Evolutionary conservation across 768 basidiomycete genomes (phyloP), one percentile per base, ranked within the genome.

Genomic region (Amanita pseudoporphyria): DNA sequence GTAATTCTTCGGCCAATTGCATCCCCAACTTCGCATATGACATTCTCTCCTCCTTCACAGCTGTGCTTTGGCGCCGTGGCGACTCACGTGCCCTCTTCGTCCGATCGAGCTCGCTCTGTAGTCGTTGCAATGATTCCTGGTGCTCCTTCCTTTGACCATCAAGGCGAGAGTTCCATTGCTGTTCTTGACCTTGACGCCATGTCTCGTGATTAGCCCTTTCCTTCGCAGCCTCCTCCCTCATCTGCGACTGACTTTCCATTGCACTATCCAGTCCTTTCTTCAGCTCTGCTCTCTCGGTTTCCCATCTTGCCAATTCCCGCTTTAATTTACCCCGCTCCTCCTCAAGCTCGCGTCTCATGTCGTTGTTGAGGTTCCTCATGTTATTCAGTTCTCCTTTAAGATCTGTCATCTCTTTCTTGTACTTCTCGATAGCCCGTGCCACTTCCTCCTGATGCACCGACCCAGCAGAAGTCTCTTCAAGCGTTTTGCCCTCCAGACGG

Each of bases 401-500:
- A 5, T 59, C 61, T 45, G 57, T 52, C 40, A 68, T 51, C 46
- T 72, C 68, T 7, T 62, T 60, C 36, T 64, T 58, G 46, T 64
- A 63, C 37, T 63, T 58, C 14, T 63, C 55, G 10, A 60, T 58
- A 49, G 67, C 62, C 46, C 61, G 62, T 44, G 66, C 64, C 26
- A 68, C 49, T 26, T 69, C 69, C 22, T 60, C 60, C 22, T 54
- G 60, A 26, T 71, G 64, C 52, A 68, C 69, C 7, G 59, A 58
- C 2, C 71, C 70, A 7, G 67, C 67, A 14, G 57, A 54, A 6
- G 73, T 72, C 22, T 72, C 60, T 9, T 64, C 61, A 10, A 73
- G 58, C 32, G 58, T 56, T 40, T 56, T 57, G 6, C 51, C 53
- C 26, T 54, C 57, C 12, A 47, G 18, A 58, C 53, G n/a, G n/a